Percentiles rank a stretch among this genome's conserved stretches.
Conservation (phyloP, 306 rosid genomes). For the Hippophae gyantsensis region DNA sequence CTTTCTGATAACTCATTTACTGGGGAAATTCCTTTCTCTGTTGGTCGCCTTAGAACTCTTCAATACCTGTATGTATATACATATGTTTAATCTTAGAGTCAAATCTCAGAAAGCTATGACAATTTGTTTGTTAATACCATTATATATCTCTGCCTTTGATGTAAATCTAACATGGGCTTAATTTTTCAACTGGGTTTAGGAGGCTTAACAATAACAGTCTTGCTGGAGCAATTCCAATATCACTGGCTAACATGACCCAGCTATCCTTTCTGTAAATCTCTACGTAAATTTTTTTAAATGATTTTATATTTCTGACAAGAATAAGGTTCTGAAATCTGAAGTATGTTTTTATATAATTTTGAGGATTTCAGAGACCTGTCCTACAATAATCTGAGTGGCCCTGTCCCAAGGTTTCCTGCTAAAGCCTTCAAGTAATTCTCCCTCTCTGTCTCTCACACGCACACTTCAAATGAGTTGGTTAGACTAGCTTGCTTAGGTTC, state of each 20-base stretch:
- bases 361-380: conserved; percentile 68
- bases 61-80: conserved; percentile 66
- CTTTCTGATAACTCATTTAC: conserved; percentile 67
- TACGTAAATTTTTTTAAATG: conserved; percentile 11
- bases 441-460: conserved; percentile 6
- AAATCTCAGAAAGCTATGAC: too few relatives aligned
- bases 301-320: conserved; percentile 7
- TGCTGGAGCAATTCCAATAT: conserved; percentile 56
- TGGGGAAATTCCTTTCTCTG: conserved; percentile 61
- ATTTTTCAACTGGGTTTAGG: conserved; percentile 38
- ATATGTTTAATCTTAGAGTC: not conserved
- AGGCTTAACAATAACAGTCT: conserved; percentile 91
- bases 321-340: conserved; percentile 23
- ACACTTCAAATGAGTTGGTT: too few relatives aligned
- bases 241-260: conserved; percentile 82
- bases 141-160: too few relatives aligned
- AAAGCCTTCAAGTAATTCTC: conserved; percentile 75
- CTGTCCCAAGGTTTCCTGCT: conserved; percentile 79
- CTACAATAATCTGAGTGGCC: conserved; percentile 80
- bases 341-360: conserved; percentile 19
- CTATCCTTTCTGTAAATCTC: conserved; percentile 78
- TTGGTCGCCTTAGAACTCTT: conserved; percentile 61
- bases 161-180: conserved; percentile 14
- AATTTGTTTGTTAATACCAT: not conserved
- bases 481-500: too few relatives aligned